These are phyloP conservation scores for Tolypocladium guangdongense DNA, from an alignment of 2,329 filamentous ascomycete species.

Conservation along the genomic window DNA sequence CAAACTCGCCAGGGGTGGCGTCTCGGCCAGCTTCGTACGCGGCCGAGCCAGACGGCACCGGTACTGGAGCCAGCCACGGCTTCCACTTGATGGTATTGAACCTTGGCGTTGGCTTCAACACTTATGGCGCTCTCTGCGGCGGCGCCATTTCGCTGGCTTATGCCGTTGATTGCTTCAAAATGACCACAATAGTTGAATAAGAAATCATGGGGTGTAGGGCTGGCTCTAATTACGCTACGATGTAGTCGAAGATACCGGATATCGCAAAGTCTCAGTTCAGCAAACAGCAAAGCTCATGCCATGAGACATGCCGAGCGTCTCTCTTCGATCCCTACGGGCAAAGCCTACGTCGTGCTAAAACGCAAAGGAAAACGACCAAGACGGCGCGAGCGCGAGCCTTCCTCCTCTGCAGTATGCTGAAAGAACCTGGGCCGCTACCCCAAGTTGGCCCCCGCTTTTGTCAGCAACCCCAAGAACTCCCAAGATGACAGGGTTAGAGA, in stretches of 20 bases:
- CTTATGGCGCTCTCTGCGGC: too few species aligned
- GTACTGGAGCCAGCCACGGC: too few species aligned
- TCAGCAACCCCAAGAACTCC: background rate
- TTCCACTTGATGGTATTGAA: too few species aligned
- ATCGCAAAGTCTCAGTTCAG: background rate
- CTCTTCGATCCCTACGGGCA: background rate
- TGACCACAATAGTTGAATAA: too few species aligned
- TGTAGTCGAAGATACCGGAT: background rate
- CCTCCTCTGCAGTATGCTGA: background rate
- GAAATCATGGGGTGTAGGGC: too few species aligned
- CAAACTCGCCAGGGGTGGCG: too few species aligned
- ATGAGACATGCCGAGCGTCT: background rate
- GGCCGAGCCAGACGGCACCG: too few species aligned
- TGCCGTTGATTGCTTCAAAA: too few species aligned
- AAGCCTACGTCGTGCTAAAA: background rate
- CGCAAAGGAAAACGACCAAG: background rate
- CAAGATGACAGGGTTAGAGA: background rate
- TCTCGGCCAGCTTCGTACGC: too few species aligned
- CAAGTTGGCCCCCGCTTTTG: background rate
- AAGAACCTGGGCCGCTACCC: background rate
- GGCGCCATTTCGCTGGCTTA: too few species aligned
- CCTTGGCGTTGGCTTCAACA: too few species aligned
- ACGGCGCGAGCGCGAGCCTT: background rate
- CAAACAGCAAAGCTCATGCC: background rate
- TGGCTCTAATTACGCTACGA: background rate